These are phyloP conservation scores for Arachnopeziza araneosa DNA, from an alignment of 2,329 filamentous ascomycete genomes.

Conservation along the genomic window DNA sequence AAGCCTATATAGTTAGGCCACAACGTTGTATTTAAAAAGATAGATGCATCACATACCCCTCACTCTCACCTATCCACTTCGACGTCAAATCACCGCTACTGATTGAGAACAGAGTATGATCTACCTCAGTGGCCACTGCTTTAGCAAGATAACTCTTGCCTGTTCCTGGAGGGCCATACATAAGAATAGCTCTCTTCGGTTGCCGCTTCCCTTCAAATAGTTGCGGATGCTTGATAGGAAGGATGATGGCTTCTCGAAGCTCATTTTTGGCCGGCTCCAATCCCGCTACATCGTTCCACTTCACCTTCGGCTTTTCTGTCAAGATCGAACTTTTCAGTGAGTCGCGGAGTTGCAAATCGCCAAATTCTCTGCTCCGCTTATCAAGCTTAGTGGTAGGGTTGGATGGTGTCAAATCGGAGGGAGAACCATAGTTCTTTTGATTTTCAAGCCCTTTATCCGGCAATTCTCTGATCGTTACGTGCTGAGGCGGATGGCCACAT, in stretches of 20 bases:
- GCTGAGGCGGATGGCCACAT: too few species aligned
- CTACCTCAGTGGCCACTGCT: constrained; percentile 62
- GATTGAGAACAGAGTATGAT: constrained; percentile 77
- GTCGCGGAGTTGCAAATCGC: too few species aligned
- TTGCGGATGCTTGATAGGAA: background rate
- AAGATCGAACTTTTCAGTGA: background rate
- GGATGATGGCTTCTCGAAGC: background rate
- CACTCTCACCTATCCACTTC: constrained; percentile 92
- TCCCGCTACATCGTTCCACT: background rate
- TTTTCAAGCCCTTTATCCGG: too few species aligned
- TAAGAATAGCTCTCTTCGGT: constrained; percentile 55
- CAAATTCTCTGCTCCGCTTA: too few species aligned
- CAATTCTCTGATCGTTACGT: too few species aligned
- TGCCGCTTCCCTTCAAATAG: background rate
- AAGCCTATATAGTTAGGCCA: constrained; percentile 1
- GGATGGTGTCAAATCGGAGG: too few species aligned
- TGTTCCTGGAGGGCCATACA: constrained; percentile 84
- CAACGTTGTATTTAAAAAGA: background rate
- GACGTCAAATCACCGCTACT: constrained; percentile 89
- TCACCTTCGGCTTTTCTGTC: background rate
- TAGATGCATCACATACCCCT: constrained; percentile 60
- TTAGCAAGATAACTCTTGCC: constrained; percentile 67
- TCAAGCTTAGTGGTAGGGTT: too few species aligned
- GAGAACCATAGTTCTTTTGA: too few species aligned
- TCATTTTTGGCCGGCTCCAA: background rate